A percentile compares a stretch with the other conserved stretches of the same genome.
Evolutionary conservation across 140 eudicot genomes (phyloP).

Genomic region (Ambrosia hybrid): DNA sequence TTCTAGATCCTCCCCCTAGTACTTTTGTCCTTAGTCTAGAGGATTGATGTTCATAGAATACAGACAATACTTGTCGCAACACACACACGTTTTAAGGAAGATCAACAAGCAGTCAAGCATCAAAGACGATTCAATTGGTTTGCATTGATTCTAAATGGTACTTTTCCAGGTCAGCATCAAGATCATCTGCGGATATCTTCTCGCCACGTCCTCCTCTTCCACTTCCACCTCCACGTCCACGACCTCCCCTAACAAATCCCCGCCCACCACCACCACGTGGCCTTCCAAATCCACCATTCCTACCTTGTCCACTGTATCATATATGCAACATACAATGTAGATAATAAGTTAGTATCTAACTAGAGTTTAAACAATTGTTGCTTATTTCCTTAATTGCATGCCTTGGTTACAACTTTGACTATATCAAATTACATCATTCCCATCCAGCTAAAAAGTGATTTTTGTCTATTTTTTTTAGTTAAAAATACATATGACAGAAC

Average conservation of each 20-base stretch:
- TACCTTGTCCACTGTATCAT: conserved; percentile 67
- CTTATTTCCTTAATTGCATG: too few species aligned
- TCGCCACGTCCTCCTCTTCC: conserved; percentile 67
- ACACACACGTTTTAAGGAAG: conserved; percentile 14
- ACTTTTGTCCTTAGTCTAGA: conserved; percentile 36
- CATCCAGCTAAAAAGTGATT: too few species aligned
- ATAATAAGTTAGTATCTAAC: background rate
- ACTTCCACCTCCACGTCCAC: conserved; percentile 69
- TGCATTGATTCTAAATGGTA: conserved; percentile 84
- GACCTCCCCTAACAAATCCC: conserved; percentile 54
- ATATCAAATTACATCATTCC: too few species aligned
- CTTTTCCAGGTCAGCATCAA: conserved; percentile 95
- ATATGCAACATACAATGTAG: background rate
- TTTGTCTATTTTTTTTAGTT: too few species aligned
- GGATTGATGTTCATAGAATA: conserved; percentile 39
- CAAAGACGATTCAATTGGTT: conserved; percentile 40
- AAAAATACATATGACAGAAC: too few species aligned
- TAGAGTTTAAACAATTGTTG: background rate
- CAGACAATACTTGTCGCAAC: conserved; percentile 32
- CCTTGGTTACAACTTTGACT: too few species aligned
- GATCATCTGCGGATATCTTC: conserved; percentile 83
- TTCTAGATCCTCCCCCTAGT: conserved; percentile 35
- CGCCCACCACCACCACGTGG: conserved; percentile 62
- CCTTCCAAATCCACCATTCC: conserved; percentile 75
- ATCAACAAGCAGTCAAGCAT: conserved; percentile 21